These are phyloP conservation scores for Ascochyta fabae DNA, from an alignment of 2,329 filamentous ascomycete genomes.

Conservation along the genomic window DNA sequence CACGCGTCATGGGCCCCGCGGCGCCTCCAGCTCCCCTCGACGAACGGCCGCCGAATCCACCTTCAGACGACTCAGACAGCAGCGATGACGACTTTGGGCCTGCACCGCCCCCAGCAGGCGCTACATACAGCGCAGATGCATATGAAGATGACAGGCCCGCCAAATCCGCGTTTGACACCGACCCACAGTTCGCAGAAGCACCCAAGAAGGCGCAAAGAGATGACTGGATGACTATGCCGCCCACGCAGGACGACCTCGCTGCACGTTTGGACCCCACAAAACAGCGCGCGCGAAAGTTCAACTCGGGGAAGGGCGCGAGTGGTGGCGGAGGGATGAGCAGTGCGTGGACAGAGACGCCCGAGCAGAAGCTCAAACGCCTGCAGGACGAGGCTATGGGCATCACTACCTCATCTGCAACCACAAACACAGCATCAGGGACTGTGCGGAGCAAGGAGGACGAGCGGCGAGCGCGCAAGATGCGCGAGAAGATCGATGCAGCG, in stretches of 20 bases:
- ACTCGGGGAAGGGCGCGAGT: conserved; percentile 68
- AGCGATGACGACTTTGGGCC: conserved; percentile 57
- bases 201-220: conserved; percentile 69
- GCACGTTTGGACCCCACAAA: conserved; percentile 82
- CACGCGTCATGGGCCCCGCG: conserved; percentile 60
- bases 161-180: conserved; percentile 43
- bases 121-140: conserved; percentile 18
- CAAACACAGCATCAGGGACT: conserved; percentile 32
- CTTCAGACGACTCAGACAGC: conserved; percentile 44
- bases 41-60: conserved; percentile 52
- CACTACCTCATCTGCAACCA: conserved; percentile 49
- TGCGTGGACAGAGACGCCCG: conserved; percentile 91
- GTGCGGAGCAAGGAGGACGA: conserved; percentile 50
- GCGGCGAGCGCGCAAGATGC: conserved; percentile 58
- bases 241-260: conserved; percentile 57
- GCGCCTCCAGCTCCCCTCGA: conserved; percentile 59
- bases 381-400: conserved; percentile 84
- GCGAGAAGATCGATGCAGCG: conserved; percentile 60
- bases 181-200: conserved; percentile 38
- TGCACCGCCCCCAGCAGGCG: conserved; percentile 48
- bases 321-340: conserved; percentile 58
- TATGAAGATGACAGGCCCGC: conserved; percentile 9
- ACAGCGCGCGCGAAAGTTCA: conserved; percentile 81
- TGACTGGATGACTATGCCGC: conserved; percentile 65
- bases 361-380: conserved; percentile 81